Base-by-base conservation (phyloP, 306 rosid species). In the Acacia acuminata region DNA sequence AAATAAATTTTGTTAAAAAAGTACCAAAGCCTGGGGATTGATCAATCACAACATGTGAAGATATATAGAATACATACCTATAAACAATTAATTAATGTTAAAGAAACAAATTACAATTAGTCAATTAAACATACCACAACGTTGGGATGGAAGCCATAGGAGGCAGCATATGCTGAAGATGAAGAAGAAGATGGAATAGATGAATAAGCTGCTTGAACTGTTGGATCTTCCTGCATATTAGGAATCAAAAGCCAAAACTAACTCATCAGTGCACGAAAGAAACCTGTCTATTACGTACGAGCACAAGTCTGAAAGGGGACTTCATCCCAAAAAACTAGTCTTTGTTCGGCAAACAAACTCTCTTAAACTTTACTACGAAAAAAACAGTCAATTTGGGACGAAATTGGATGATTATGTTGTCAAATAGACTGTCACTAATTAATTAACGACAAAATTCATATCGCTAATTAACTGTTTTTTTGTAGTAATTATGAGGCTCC, bases 81-180 rank as follows among this genome's bases (percentile, higher is more conserved):
- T 53, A 53, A 51, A 55, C 63, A 55, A 55, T 55, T 7, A 20
- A 19, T 8, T 55, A 55, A 55, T 6, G n/a, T 7, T 12, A 20
- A 55, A 6, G 2, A 55, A 19, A 20, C 2, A 55, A 30, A 4
- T 73, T 60, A 51, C 66, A 51, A 78, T 43, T 43, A 16, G 25
- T 20, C 8, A 30, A 55, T n/a, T n/a, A 58, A 58, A 81, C 83
- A 66, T 85, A 94, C 97, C 97, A 77, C 73, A 76, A 87, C 85
- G 84, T 89, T 94, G 67, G 94, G 88, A 63, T 91, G 97, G 89
- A 92, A 90, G 50, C 87, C 94, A 80, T 90, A 89, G 56, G 97
- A 87, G 68, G 94, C 51, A 42, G 96, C 82, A 67, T 94, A 91
- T 4, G 98, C 86, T 50, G 94, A 84, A 36, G 97, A 30, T 1